Conservation (phyloP, 768 basidiomycete species). For the Boletus sp. region DNA sequence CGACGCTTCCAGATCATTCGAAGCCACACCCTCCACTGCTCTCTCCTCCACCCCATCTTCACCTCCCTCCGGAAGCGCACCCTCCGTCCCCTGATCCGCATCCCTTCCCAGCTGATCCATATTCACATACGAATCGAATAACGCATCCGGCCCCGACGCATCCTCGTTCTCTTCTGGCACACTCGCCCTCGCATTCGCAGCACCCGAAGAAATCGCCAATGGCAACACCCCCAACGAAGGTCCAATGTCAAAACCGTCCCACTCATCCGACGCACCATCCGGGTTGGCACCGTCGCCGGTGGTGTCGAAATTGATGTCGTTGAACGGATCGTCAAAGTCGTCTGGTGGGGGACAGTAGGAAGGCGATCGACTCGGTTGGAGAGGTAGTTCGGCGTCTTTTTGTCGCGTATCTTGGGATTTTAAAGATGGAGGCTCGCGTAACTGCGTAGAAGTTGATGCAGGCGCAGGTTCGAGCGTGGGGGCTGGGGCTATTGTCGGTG, state of each 20-base stretch:
- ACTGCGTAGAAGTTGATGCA: not conserved
- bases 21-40: not conserved
- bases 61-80: not conserved
- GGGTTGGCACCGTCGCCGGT: not conserved
- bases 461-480: not conserved
- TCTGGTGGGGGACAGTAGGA: constrained; percentile 7
- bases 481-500: not conserved
- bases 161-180: constrained; percentile 2
- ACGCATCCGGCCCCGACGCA: constrained; percentile 1
- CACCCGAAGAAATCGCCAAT: not conserved
- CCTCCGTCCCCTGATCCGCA: not conserved
- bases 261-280: not conserved
- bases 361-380: not conserved
- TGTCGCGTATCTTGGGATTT: not conserved
- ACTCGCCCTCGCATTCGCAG: not conserved
- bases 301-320: constrained; percentile 12
- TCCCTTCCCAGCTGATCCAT: constrained; percentile 15
- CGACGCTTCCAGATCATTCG: not conserved
- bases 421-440: not conserved
- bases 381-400: not conserved
- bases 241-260: constrained; percentile 10
- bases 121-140: constrained; percentile 25
- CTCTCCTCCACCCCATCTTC: not conserved
- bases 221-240: constrained; percentile 1
- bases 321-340: constrained; percentile 15